Evolutionary conservation across 208 protist species (phyloP).

Genomic region (Wallacemonas sp.): DNA sequence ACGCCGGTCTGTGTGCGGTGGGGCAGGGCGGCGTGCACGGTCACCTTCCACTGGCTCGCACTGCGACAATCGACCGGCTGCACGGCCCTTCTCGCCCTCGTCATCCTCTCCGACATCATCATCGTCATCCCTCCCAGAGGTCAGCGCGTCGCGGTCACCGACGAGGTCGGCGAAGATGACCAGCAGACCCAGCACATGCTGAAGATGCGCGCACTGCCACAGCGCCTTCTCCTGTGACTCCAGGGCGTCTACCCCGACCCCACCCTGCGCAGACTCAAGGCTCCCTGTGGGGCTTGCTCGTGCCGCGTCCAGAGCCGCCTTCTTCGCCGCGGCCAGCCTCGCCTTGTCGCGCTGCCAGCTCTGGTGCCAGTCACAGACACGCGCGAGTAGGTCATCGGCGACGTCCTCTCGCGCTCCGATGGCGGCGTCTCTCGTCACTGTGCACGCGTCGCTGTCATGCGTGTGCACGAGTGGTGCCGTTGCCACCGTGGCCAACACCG

Average conservation of each 20-base stretch:
- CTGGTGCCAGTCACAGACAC: neutral
- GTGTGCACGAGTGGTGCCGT: neutral
- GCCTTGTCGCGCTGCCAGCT: neutral
- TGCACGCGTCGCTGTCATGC: neutral
- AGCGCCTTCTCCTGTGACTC: constrained; percentile 19
- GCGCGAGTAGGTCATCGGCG: neutral
- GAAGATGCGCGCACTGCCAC: constrained; percentile 15
- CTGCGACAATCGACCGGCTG: neutral
- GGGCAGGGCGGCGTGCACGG: too few relatives aligned
- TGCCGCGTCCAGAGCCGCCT: constrained; percentile 19
- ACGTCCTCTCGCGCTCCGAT: neutral
- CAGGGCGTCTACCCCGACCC: neutral
- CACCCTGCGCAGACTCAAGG: neutral
- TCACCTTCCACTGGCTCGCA: too few relatives aligned
- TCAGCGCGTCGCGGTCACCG: constrained; percentile 29
- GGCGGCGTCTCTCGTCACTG: neutral
- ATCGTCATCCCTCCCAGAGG: too few relatives aligned
- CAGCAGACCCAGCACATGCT: constrained; percentile 34
- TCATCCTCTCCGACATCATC: neutral
- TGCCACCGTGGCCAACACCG: neutral
- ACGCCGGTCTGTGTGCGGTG: too few relatives aligned
- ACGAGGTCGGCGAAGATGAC: constrained; percentile 43
- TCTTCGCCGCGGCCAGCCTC: neutral
- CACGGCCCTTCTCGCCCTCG: neutral
- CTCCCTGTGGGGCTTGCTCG: constrained; percentile 9